phyloP scores from a whole-genome alignment of 2,329 filamentous ascomycete species.

The Stagonosporopsis vannaccii region DNA sequence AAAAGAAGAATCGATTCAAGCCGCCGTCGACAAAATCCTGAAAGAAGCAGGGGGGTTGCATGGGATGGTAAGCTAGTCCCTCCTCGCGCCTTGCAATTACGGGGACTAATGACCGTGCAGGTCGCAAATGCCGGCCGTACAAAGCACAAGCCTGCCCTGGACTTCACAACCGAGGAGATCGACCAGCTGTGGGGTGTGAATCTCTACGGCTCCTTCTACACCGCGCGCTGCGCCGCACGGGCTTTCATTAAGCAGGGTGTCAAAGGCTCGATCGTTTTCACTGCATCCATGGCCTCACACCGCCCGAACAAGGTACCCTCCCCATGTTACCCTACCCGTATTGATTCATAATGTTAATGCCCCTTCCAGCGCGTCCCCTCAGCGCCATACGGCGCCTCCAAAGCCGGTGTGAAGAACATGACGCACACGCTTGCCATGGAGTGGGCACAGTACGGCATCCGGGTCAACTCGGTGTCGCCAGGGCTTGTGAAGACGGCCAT shows the following conservation, averaged over 20 bases:
- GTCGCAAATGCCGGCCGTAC: constrained; percentile 60
- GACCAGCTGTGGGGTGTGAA: constrained; percentile 55
- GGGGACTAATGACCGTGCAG: neutral
- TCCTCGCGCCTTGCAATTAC: no score
- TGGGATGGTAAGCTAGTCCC: constrained; percentile 50
- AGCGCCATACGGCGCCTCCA: constrained; percentile 54
- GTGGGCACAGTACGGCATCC: constrained; percentile 49
- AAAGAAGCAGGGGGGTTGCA: constrained; percentile 54
- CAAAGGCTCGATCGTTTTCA: constrained; percentile 57
- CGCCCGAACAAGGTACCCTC: constrained; percentile 51
- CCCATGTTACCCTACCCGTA: neutral
- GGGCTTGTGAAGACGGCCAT: constrained; percentile 50
- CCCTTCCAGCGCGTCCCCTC: constrained; percentile 42
- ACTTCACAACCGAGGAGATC: constrained; percentile 59
- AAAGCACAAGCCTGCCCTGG: constrained; percentile 60
- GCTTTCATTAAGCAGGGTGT: constrained; percentile 56
- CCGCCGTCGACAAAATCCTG: constrained; percentile 56
- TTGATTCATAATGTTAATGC: neutral
- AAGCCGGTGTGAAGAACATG: constrained; percentile 56
- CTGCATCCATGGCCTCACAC: constrained; percentile 57
- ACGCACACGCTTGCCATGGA: constrained; percentile 53
- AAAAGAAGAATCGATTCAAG: constrained; percentile 54
- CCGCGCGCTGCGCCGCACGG: constrained; percentile 52
- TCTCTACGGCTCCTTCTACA: constrained; percentile 57
- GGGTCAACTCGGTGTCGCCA: constrained; percentile 50